phyloP scores from a whole-genome alignment of 2,329 filamentous ascomycete genomes.

The Penicillium sp. region DNA sequence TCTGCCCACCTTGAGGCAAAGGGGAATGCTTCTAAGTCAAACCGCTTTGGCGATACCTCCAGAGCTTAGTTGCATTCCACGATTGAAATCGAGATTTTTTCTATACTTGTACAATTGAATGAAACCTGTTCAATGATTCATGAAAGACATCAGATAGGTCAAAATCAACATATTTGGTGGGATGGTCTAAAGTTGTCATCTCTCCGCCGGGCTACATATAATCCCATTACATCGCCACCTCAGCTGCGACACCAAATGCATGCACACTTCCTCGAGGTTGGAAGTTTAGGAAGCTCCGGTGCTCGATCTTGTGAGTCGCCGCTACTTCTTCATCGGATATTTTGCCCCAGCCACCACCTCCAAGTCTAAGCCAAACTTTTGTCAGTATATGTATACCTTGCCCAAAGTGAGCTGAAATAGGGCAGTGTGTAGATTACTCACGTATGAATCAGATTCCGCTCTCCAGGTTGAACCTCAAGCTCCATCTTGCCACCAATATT shows the following conservation, averaged over 20 bases:
- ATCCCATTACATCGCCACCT: conserved; percentile 3
- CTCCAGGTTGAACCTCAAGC: conserved; percentile 26
- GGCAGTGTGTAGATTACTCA: not conserved
- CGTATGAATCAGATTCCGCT: conserved; percentile 33
- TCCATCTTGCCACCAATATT: conserved; percentile 26
- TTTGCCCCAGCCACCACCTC: conserved; percentile 15
- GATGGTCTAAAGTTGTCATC: not conserved
- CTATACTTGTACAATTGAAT: too few relatives aligned
- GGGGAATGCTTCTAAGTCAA: too few relatives aligned
- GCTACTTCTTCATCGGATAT: not conserved
- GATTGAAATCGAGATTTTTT: too few relatives aligned
- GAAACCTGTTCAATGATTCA: too few relatives aligned
- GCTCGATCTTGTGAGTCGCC: not conserved
- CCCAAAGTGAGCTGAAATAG: too few relatives aligned
- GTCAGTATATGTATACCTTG: not conserved
- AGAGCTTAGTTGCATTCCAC: too few relatives aligned
- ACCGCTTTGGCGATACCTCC: too few relatives aligned
- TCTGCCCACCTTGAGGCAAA: too few relatives aligned
- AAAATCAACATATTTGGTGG: too few relatives aligned
- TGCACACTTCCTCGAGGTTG: conserved; percentile 10
- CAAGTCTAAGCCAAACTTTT: conserved; percentile 6
- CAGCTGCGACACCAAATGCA: conserved; percentile 8
- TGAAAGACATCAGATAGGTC: too few relatives aligned
- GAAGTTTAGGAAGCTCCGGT: conserved; percentile 2
- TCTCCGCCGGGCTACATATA: not conserved